Percentiles rank a stretch among this genome's conserved stretches.
These are phyloP conservation scores for Yarrowia hollandica DNA, from an alignment of 805 yeast species.

Conservation along the genomic window DNA sequence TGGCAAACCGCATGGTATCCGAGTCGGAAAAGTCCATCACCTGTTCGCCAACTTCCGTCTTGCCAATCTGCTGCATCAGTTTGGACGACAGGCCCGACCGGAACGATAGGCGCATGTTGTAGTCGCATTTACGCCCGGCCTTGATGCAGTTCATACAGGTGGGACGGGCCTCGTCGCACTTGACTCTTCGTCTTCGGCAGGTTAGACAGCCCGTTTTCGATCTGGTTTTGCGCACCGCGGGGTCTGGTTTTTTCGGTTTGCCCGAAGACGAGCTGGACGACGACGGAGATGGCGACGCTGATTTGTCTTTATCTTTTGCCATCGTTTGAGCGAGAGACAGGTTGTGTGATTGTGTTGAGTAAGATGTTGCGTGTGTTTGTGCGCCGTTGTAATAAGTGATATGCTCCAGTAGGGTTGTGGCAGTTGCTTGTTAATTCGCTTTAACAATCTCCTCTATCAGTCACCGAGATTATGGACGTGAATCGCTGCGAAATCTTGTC, in stretches of 20 bases:
- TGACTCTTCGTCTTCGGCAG: constrained; percentile 33
- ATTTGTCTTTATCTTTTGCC: too few species aligned
- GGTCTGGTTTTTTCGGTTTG: not conserved
- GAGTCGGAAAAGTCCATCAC: constrained; percentile 14
- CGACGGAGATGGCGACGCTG: too few species aligned
- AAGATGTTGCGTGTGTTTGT: not conserved
- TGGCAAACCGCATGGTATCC: not conserved
- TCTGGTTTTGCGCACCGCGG: constrained; percentile 11
- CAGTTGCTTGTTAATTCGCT: too few species aligned
- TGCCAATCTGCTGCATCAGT: constrained; percentile 22
- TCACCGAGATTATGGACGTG: too few species aligned
- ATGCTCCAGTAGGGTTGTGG: too few species aligned
- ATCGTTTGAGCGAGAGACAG: too few species aligned
- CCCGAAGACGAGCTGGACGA: not conserved
- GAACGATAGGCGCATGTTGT: constrained; percentile 22
- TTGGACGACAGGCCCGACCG: constrained; percentile 21
- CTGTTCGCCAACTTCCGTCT: constrained; percentile 11
- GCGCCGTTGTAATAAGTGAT: too few species aligned
- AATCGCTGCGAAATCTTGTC: constrained; percentile 20
- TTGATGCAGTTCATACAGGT: constrained; percentile 29
- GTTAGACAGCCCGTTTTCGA: constrained; percentile 28
- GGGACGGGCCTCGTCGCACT: constrained; percentile 74
- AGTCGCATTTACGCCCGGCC: constrained; percentile 24
- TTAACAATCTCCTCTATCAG: too few species aligned
- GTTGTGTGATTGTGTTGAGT: too few species aligned